Conservation (phyloP, 371 early-diverging fungal genomes). For the Mortierella sp. region DNA sequence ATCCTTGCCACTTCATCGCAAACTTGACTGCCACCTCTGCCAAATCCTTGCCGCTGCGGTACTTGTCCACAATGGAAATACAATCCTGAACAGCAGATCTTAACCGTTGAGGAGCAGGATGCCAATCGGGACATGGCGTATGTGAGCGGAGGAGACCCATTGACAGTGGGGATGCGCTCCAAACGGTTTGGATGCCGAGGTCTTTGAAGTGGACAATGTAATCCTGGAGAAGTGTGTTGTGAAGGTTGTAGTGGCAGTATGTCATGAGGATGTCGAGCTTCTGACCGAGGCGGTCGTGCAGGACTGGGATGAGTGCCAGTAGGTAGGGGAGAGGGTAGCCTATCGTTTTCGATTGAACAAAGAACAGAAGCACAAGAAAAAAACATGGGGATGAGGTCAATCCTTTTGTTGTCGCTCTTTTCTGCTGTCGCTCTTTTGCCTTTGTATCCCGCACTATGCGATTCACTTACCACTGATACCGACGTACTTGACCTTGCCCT, state of each 20-base stretch:
- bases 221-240: constrained; percentile 72
- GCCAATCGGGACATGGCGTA: constrained; percentile 78
- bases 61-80: constrained; percentile 51
- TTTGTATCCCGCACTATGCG: no score
- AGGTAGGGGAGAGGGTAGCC: constrained; percentile 81
- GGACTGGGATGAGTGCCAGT: constrained; percentile 69
- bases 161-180: constrained; percentile 83
- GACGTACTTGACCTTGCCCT: constrained; percentile 77
- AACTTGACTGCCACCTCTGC: constrained; percentile 76
- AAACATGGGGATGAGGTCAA: neutral
- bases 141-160: constrained; percentile 80
- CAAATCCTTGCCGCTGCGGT: constrained; percentile 60
- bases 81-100: constrained; percentile 68
- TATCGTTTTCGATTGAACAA: constrained; percentile 13
- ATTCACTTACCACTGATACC: constrained; percentile 75
- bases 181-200: constrained; percentile 69
- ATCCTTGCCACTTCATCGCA: constrained; percentile 66
- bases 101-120: constrained; percentile 77
- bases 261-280: constrained; percentile 80
- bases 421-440: no score
- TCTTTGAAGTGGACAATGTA: constrained; percentile 64
- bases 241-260: constrained; percentile 83
- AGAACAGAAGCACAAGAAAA: neutral
- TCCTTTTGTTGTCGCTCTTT: neutral
- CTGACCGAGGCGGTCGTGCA: constrained; percentile 70